phyloP scores from a whole-genome alignment of 352 stramenopile species.

The Phytophthora crassamura region DNA sequence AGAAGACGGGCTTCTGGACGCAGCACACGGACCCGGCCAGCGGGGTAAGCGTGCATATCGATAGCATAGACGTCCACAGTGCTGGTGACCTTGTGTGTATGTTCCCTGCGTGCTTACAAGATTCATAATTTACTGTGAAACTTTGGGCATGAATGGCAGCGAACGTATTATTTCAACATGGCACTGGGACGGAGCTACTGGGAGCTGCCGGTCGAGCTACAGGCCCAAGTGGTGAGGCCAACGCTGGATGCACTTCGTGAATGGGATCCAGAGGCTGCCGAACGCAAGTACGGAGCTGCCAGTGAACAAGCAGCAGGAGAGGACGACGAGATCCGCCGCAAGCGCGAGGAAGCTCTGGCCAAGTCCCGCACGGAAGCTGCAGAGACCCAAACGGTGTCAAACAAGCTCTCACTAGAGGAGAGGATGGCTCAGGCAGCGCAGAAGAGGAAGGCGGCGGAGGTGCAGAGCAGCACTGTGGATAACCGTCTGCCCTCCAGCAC shows the following conservation, averaged over 20 bases:
- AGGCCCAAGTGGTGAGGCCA: slow-evolving; percentile 56
- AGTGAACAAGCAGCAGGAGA: slow-evolving; percentile 16
- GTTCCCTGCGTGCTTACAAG: slow-evolving; percentile 1
- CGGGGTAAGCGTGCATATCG: slow-evolving; percentile 44
- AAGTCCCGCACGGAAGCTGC: slow-evolving; percentile 32
- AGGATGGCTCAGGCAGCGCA: slow-evolving; percentile 70
- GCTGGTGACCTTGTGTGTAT: neutral
- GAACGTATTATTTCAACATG: slow-evolving; percentile 86
- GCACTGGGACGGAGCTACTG: slow-evolving; percentile 76
- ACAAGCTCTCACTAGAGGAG: slow-evolving; percentile 49
- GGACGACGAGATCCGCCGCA: slow-evolving; percentile 44
- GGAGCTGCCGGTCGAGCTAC: slow-evolving; percentile 64
- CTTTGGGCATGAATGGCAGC: slow-evolving; percentile 37
- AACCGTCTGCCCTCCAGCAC: slow-evolving; percentile 12
- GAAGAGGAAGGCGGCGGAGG: slow-evolving; percentile 54
- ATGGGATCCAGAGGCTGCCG: slow-evolving; percentile 49
- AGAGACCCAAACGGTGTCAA: slow-evolving; percentile 15
- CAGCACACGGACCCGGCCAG: slow-evolving; percentile 65
- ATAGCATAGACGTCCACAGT: slow-evolving; percentile 4
- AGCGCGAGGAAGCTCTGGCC: slow-evolving; percentile 52
- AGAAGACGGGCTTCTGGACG: slow-evolving; percentile 80
- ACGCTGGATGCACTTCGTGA: slow-evolving; percentile 54
- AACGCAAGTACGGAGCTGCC: slow-evolving; percentile 42
- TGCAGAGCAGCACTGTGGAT: slow-evolving; percentile 30
- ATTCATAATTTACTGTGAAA: slow-evolving; percentile 1